Conservation (phyloP, 2,329 filamentous ascomycete species). For the Aspergillus sp. region DNA sequence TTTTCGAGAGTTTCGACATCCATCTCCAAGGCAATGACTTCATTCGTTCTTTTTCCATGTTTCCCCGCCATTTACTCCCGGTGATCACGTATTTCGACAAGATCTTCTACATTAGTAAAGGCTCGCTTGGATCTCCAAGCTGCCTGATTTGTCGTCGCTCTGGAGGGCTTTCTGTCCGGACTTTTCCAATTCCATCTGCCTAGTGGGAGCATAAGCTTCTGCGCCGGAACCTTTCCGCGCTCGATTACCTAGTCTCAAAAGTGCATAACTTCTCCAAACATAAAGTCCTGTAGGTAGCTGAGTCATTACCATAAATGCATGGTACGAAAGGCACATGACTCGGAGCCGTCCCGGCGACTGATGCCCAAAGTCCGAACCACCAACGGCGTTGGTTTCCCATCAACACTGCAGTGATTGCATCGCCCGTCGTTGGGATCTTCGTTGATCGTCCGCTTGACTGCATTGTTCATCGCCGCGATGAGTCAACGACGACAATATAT, state of each 20-base stretch:
- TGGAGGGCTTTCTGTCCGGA: too few relatives aligned
- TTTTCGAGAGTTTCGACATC: background rate
- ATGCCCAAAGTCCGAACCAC: background rate
- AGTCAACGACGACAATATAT: constrained; percentile 6
- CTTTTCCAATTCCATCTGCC: too few relatives aligned
- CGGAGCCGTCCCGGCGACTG: background rate
- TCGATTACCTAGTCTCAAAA: too few relatives aligned
- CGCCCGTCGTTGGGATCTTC: constrained; percentile 1
- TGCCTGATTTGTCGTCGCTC: too few relatives aligned
- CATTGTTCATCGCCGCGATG: background rate
- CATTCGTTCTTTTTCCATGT: background rate
- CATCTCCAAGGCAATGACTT: background rate
- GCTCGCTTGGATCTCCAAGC: too few relatives aligned
- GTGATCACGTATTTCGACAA: too few relatives aligned
- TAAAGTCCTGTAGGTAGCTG: background rate
- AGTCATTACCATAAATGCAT: background rate
- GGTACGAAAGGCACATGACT: background rate
- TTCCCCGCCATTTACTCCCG: constrained; percentile 1
- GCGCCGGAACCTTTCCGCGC: too few relatives aligned
- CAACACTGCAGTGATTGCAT: background rate
- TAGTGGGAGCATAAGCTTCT: too few relatives aligned
- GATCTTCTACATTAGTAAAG: too few relatives aligned
- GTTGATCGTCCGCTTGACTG: background rate
- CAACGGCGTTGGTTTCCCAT: background rate
- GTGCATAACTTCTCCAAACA: background rate